Conservation (phyloP, 345 rosid genomes). For the Aquilaria malaccensis region DNA sequence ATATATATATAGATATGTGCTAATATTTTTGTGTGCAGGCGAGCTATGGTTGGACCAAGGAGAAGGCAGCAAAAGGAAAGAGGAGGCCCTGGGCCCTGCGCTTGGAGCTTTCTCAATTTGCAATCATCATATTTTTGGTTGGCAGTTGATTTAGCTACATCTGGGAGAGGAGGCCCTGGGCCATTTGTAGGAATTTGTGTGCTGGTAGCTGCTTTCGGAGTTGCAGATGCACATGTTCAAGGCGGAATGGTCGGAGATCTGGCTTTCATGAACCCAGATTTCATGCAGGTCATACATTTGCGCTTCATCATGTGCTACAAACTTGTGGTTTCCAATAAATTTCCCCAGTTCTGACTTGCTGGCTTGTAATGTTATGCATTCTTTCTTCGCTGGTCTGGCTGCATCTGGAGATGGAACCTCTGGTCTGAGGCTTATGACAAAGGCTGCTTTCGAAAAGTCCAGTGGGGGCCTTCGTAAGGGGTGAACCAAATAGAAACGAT, state of each 20-base stretch:
- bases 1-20: too few relatives aligned
- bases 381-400: slow-evolving; percentile 70
- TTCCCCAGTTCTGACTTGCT: too few relatives aligned
- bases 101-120: background rate
- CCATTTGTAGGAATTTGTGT: slow-evolving; percentile 49
- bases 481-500: background rate
- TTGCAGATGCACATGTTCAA: slow-evolving; percentile 73
- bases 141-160: slow-evolving; percentile 51
- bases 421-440: slow-evolving; percentile 57
- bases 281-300: slow-evolving; percentile 46
- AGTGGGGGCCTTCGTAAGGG: slow-evolving; percentile 64
- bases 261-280: slow-evolving; percentile 74
- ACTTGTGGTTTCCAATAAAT: background rate
- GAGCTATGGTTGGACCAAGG: too few relatives aligned
- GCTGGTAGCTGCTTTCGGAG: slow-evolving; percentile 51
- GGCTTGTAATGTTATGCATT: slow-evolving; percentile 26
- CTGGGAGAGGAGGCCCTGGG: slow-evolving; percentile 57
- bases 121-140: background rate
- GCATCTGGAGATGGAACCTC: slow-evolving; percentile 75
- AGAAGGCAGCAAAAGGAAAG: too few relatives aligned
- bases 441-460: slow-evolving; percentile 61
- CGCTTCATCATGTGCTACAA: background rate
- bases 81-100: too few relatives aligned
- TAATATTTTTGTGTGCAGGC: too few relatives aligned
- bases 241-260: slow-evolving; percentile 87